Base-by-base conservation (phyloP, 768 basidiomycete genomes). In the Scleroderma citrinum region DNA sequence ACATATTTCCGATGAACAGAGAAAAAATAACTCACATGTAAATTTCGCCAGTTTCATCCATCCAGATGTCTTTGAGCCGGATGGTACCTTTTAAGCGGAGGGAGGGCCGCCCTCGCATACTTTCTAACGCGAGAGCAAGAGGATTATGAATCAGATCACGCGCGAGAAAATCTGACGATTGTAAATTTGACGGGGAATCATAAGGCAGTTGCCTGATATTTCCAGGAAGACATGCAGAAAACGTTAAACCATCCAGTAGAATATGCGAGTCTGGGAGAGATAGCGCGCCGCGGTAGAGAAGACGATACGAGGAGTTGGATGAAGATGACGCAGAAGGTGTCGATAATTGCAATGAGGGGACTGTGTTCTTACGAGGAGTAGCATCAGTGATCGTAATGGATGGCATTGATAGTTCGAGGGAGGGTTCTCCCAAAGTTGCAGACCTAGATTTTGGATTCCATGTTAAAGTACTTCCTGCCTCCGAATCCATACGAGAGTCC, bases 251-350 rank as follows among this genome's bases (percentile, higher is more conserved):
- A 57, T 90, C 87, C 30, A 90, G 77, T 2, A 76, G 69, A 19
- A 89, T 68, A 43, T 84, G 69, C 0, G 87, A 89, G 57, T 87
- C 87, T 6, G 85, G 83, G 0, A 89, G 63, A 2, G 85, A 82
- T 8, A 90, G 71, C 1, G 85, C 77, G 7, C 87, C 87, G 44
- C 87, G 82, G 59, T 87, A 90, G 21, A 90, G 76, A 0, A 87
- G 74, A 35, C 87, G 83, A 54, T 60, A 60, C n/a, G n/a, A n/a
- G 6, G 56, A 38, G 4, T 26, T 7, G n/a, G 26, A 47, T 0
- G 38, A 24, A 31, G 19, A 11, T 7, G 11, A 23, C 14, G 29
- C n/a, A 20, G 54, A 44, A 13, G 53, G 48, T 5, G 47, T 58
- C 4, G 37, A 44, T 17, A 21, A 19, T 7, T 10, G 49, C 1